Base-by-base conservation (phyloP, 345 rosid genomes). In the Gossypium bickii region DNA sequence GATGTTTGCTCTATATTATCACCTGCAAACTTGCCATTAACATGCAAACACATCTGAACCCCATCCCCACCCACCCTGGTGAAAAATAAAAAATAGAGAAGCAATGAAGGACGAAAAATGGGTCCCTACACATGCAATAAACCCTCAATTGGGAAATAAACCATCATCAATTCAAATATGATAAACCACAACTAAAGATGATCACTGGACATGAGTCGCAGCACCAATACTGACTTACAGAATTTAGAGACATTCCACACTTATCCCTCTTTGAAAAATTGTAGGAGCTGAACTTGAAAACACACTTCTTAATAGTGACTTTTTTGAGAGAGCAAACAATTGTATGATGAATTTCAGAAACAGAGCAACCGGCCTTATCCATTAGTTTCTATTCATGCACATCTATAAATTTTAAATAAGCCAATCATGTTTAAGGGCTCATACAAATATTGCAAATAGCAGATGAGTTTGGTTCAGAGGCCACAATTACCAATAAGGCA, bases 401-500 rank as follows among this genome's bases (percentile, higher is more conserved):
- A 66, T 67, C 56, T 67, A 67, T 12, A 1, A 47, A 67, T 48
- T 49, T 20, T 67, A 48, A 67, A 48, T 24, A 67, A 67, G 20
- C 41, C 7, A 24, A 48, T 25, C 41, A 25, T 41, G 24, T 67
- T 24, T 67, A 48, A 24, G 13, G 34, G 22, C 22, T 20, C 20
- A 56, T 57, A 52, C 22, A 57, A 13, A 18, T 7, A 43, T 68
- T 25, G 38, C 18, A 47, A 45, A 65, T 16, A 71, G 18, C 7
- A 16, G 27, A 57, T 20, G 44, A 66, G 55, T 27, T 52, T 49
- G 44, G 57, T 24, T 71, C 22, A 65, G 75, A 45, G 67, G 27
- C n/a, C 8, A 48, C 84, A 55, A 53, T 34, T 85, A 96, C 98
- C 98, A 96, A 77, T 62, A 96, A 85, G 65, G 99, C 97, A 80